Evolutionary conservation across 1,139 yeast species (phyloP), one percentile per base, ranked within the genome.

Genomic region (Geotrichum carabidarum): DNA sequence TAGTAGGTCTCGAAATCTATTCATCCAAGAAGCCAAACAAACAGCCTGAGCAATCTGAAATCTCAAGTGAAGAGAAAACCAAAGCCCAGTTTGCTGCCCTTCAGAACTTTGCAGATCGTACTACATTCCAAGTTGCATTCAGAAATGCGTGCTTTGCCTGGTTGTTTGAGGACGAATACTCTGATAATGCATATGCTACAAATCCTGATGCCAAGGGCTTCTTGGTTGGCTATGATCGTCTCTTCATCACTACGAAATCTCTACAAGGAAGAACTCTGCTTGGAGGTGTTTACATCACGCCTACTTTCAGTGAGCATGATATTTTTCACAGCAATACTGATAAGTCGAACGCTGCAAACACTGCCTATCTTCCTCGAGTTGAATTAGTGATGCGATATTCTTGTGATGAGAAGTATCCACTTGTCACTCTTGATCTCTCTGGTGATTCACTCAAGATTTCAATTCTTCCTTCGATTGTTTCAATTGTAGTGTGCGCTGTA

Each of bases 71-170:
- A 11, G 31, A 48, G 12, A 15, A 17, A 15, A 15, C 53, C 15
- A 17, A 47, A 12, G 17, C 53, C 8, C 41, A 35, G 8, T 54
- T 51, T n/a, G 50, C 37, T 3, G 38, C 51, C 12, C 35, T 48
- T 12, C 15, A 50, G 9, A 52, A 52, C 12, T 63, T 15, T 70
- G 59, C 61, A 1, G 59, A 56, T 27, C 51, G 56, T n/a, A 57
- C 57, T 27, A 56, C 86, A 0, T 73, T 86, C 43, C 85, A 81
- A 55, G 75, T 86, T 48, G 68, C 83, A 9, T 79, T 90, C 0
- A 79, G 83, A 60, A 81, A 84, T 61, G 77, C 86, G 58, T 85
- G 94, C 62, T 58, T 84, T 37, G 95, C 95, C 0, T 87, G 95
- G 90, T 67, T 88, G 6, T 85, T 85, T 65, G 76, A 75, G 18